Percentiles rank a stretch among this genome's conserved stretches.
Conservation (phyloP, 768 basidiomycete species). For the Coprinopsis strossmayeri region DNA sequence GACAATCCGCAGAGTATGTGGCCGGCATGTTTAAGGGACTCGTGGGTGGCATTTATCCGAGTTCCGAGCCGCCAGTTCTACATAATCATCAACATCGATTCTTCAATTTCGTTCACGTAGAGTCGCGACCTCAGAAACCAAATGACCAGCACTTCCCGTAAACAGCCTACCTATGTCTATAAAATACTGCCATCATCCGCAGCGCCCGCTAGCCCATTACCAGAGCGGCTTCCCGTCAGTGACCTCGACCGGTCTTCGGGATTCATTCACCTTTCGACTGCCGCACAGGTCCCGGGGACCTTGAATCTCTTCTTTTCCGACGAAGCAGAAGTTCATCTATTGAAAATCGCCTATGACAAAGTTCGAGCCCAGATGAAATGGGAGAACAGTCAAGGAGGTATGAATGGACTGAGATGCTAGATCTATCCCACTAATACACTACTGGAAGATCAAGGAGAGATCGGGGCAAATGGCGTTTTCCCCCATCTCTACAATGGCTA, state of each 20-base stretch:
- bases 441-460: constrained; percentile 34
- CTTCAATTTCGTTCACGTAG: neutral
- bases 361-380: constrained; percentile 38
- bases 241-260: constrained; percentile 37
- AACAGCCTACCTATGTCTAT: constrained; percentile 50
- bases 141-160: neutral
- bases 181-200: constrained; percentile 45
- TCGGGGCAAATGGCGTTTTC: constrained; percentile 40
- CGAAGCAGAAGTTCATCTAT: constrained; percentile 32
- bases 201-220: constrained; percentile 35
- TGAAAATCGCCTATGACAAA: constrained; percentile 34
- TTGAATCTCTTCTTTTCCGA: constrained; percentile 38
- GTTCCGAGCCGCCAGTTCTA: no score
- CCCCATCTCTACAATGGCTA: constrained; percentile 49
- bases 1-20: no score
- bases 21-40: no score
- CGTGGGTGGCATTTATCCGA: no score
- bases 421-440: neutral
- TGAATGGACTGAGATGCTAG: constrained; percentile 7
- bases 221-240: constrained; percentile 42
- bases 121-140: no score
- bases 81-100: no score
- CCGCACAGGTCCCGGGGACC: constrained; percentile 41
- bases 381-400: constrained; percentile 36
- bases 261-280: constrained; percentile 53